phyloP scores from a whole-genome alignment of 1,284 basidiomycete species.

The Austropuccinia psidii region DNA sequence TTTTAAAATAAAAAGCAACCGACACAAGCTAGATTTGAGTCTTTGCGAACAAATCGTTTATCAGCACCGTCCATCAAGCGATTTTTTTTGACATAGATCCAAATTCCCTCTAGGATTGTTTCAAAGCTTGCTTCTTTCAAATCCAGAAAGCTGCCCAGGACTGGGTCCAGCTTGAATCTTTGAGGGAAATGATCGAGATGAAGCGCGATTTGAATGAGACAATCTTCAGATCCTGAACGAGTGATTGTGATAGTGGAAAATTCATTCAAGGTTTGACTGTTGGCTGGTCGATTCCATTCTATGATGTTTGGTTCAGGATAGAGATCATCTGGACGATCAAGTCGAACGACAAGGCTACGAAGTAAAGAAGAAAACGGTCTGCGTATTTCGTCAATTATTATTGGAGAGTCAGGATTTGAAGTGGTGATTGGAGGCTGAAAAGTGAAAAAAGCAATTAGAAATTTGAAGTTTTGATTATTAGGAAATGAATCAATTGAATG shows the following conservation, averaged over 20 bases:
- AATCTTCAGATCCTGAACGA: constrained; percentile 22
- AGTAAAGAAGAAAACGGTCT: constrained; percentile 14
- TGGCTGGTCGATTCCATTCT: constrained; percentile 15
- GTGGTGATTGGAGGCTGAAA: background rate
- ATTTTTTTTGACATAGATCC: constrained; percentile 32
- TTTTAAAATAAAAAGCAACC: background rate
- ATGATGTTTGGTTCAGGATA: constrained; percentile 34
- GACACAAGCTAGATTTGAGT: constrained; percentile 25
- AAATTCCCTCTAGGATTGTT: constrained; percentile 15
- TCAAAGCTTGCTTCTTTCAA: constrained; percentile 14
- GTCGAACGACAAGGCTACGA: background rate
- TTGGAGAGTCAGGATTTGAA: background rate
- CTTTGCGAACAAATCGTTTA: constrained; percentile 28
- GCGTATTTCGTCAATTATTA: background rate
- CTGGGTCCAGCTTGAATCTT: constrained; percentile 6
- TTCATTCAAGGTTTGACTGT: background rate
- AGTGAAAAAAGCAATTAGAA: background rate
- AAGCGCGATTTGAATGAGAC: constrained; percentile 17
- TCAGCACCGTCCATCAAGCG: constrained; percentile 22
- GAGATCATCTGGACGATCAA: constrained; percentile 20
- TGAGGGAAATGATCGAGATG: constrained; percentile 33
- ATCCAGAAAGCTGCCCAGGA: constrained; percentile 22
- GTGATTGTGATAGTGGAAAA: constrained; percentile 26
- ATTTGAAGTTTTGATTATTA: background rate
- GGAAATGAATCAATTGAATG: background rate